Percentiles rank a stretch among this genome's conserved stretches.
Conservation (phyloP, 202 grass and related monocot species). For the Schoenoplectus triqueter region DNA sequence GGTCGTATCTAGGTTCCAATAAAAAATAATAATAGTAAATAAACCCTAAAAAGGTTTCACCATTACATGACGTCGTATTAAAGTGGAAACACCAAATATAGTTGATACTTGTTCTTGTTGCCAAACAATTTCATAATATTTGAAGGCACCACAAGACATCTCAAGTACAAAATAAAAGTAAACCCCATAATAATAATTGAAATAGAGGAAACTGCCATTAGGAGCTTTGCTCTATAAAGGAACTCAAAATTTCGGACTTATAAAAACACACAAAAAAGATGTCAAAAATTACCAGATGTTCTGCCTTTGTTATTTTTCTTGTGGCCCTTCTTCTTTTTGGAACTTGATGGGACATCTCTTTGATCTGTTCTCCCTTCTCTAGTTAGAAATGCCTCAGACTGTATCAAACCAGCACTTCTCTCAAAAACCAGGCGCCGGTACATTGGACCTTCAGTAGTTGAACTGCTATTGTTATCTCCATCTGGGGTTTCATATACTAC, state of each 20-base stretch:
- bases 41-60: background rate
- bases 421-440: slow-evolving; percentile 85
- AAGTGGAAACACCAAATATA: slow-evolving; percentile 10
- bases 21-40: background rate
- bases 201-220: background rate
- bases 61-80: background rate
- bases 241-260: background rate
- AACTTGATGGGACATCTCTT: slow-evolving; percentile 46
- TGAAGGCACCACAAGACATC: slow-evolving; percentile 4
- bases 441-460: slow-evolving; percentile 47
- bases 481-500: slow-evolving; percentile 78
- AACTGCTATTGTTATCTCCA: slow-evolving; percentile 33
- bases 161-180: background rate
- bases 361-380: slow-evolving; percentile 45
- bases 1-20: background rate
- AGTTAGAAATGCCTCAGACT: slow-evolving; percentile 83
- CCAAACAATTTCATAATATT: slow-evolving; percentile 8
- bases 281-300: slow-evolving; percentile 40
- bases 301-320: slow-evolving; percentile 52
- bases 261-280: slow-evolving; percentile 15
- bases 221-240: background rate
- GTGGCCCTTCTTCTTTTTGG: slow-evolving; percentile 53
- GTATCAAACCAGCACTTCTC: slow-evolving; percentile 87
- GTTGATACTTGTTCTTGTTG: background rate
- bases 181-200: background rate